Percentiles rank a stretch among this genome's conserved stretches.
These are phyloP conservation scores for Scleroderma citrinum DNA, from an alignment of 768 basidiomycete species.

Conservation along the genomic window DNA sequence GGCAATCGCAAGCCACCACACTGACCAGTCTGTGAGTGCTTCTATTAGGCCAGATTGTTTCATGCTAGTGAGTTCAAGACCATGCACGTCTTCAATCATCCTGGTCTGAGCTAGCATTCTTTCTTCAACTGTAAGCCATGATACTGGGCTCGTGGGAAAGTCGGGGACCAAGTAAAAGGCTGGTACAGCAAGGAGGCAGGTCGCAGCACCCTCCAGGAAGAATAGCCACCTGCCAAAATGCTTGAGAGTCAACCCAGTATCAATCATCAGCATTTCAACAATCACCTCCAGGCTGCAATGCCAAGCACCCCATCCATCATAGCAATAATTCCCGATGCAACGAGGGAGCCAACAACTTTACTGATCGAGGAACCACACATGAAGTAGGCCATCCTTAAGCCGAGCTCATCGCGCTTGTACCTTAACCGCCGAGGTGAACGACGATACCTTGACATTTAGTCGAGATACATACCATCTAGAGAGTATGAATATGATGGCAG, in stretches of 20 bases:
- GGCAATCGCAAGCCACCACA: conserved; percentile 74
- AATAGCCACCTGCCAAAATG: conserved; percentile 38
- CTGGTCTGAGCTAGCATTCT: conserved; percentile 34
- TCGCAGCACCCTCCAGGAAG: conserved; percentile 41
- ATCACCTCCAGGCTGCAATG: conserved; percentile 46
- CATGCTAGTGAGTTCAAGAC: conserved; percentile 29
- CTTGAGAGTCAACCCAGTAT: conserved; percentile 2
- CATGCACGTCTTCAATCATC: conserved; percentile 31
- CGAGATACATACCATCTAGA: conserved; percentile 27
- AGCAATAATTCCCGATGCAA: conserved; percentile 42
- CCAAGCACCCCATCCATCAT: conserved; percentile 46
- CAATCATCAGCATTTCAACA: conserved; percentile 1
- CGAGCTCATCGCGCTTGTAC: conserved; percentile 31
- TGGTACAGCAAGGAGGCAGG: conserved; percentile 39
- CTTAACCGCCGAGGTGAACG: conserved; percentile 23
- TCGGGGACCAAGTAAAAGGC: conserved; percentile 46
- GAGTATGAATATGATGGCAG: conserved; percentile 57
- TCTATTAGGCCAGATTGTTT: too few relatives aligned
- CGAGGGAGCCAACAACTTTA: conserved; percentile 50
- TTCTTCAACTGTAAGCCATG: conserved; percentile 32
- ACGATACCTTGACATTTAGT: not conserved
- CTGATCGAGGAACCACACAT: conserved; percentile 48
- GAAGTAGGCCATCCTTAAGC: conserved; percentile 29
- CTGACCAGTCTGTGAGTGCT: conserved; percentile 64
- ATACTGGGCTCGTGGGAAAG: conserved; percentile 36